Evolutionary conservation across 371 early-diverging fungal genomes (phyloP), one percentile per base, ranked within the genome.

Genomic region (Chytridiales sp.): DNA sequence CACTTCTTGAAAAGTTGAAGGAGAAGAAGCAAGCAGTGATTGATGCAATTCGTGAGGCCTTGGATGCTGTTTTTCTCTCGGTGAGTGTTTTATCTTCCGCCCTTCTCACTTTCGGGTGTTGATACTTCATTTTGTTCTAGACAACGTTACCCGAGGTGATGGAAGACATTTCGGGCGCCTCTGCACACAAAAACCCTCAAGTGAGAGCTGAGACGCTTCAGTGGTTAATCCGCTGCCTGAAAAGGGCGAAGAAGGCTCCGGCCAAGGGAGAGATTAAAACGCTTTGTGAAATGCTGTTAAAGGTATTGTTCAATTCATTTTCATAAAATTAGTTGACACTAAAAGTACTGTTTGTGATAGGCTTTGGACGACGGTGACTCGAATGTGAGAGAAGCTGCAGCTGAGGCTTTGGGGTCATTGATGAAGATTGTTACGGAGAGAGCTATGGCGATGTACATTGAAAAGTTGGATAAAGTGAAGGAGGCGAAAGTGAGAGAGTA

Each of bases 131-230:
- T 30, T 47, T 38, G 38, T 21, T 40, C 8, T 17, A 48, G 55
- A 15, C 9, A n/a, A 32, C 55, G 9, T 19, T 66, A 22, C n/a
- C 73, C 2, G 89, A 85, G 56, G 72, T 87, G 2, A 59, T 80
- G 27, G 92, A 91, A 52, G 94, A 93, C 50, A 69, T 92, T 34
- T 68, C 80, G 0, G 75, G 80, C 0, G 85, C 78, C 1, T 70
- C 84, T 4, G 75, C 68, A 4, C 92, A 97, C 73, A 96, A 97
- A 61, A 97, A 96, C 64, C 98, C 98, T 2, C 91, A 93, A 64
- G 88, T 92, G 21, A 78, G 88, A 50, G 79, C 83, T 17, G 92
- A 93, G 61, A 69, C 85, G 2, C 69, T 91, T 30, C 85, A 82
- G 32, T 83, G 88, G 72, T 64, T 94, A 11, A 73, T 78, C 0